Evolutionary conservation across 179 eudicot genomes (phyloP), one percentile per base, ranked within the genome.

Genomic region (Silene noctiflora): DNA sequence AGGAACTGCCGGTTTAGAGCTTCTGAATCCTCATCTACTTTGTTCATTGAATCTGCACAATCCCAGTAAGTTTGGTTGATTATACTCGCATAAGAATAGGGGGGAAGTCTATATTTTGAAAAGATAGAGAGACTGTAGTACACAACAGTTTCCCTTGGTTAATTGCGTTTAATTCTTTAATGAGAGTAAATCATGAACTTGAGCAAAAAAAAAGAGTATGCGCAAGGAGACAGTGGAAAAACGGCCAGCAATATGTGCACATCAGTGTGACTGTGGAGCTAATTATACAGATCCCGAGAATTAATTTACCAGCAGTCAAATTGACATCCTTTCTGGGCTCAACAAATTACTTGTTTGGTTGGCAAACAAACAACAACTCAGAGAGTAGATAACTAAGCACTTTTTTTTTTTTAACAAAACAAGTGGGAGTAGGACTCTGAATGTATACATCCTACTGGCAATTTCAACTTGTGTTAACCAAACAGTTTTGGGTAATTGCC

Each of bases 21-120:
- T 77, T 92, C 98, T 1, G 97, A 95, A 72, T 95, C 98, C 70
- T 89, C 93, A 0, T 95, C 97, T 17, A 86, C 81, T 80, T 84
- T 83, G 71, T 83, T 76, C 84, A 85, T 81, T 44, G 83, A 81
- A 29, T 85, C 88, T 87, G 88, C 87, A 86, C 24, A 80, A 59
- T 51, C n/a, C 55, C 67, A 75, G 21, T n/a, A 65, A 51, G 69
- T 16, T 56, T 31, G 17, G 10, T 78, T 58, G 2, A 59, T 3
- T 24, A 51, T n/a, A 64, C 14, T 33, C 29, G 20, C 6, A 62
- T 25, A 51, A 21, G 3, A 60, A 24, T 4, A 63, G 35, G 67
- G 6, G 33, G 33, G 35, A 13, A 13, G 17, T 24, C 35, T 4
- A 33, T 33, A 33, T 33, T 33, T 33, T 33, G 39, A 4, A 33